Evolutionary conservation across 2,329 filamentous ascomycete species (phyloP), one percentile per base, ranked within the genome.

Genomic region (Fusarium torreyae): DNA sequence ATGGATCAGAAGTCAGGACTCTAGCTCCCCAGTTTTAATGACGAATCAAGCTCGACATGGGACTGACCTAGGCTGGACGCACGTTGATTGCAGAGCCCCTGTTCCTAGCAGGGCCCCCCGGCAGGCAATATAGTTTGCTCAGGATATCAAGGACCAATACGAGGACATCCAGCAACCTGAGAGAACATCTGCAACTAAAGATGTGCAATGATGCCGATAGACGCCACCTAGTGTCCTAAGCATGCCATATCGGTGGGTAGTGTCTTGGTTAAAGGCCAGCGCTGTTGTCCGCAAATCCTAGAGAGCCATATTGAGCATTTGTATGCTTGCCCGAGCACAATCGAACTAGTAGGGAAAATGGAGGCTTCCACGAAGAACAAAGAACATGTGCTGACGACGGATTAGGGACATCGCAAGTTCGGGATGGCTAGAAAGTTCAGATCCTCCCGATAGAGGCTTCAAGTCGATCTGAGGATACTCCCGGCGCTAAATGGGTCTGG

Each of bases 401-500:
- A 15, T 38, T 38, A 39, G 43, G 56, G 53, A 14, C 28, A 69
- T 53, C 13, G 36, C 33, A 33, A 53, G 42, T 36, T 26, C 42
- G 61, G 57, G 53, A 67, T 70, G 67, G 67, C 63, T 42, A 53
- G 39, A 69, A 20, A 54, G 67, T 70, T 69, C 53, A 56, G 57
- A 53, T 63, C 45, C 49, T 46, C 66, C 63, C 62, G 66, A 55
- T 36, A 69, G 40, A 69, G 58, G 42, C 51, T 69, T 49, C 50
- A 44, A 48, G 42, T 68, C 57, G 56, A 70, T 48, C 57, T 56
- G 67, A 59, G 67, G 67, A 66, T 67, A 70, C 66, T 70, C 67
- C 67, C 67, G 67, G 66, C 60, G 62, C 71, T 72, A 72, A 65
- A 63, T 66, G 40, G 45, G 65, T 62, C 50, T 22, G 46, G 58